These are phyloP conservation scores for Malbranchea cinnamomea DNA, from an alignment of 2,329 filamentous ascomycete genomes.

Conservation along the genomic window DNA sequence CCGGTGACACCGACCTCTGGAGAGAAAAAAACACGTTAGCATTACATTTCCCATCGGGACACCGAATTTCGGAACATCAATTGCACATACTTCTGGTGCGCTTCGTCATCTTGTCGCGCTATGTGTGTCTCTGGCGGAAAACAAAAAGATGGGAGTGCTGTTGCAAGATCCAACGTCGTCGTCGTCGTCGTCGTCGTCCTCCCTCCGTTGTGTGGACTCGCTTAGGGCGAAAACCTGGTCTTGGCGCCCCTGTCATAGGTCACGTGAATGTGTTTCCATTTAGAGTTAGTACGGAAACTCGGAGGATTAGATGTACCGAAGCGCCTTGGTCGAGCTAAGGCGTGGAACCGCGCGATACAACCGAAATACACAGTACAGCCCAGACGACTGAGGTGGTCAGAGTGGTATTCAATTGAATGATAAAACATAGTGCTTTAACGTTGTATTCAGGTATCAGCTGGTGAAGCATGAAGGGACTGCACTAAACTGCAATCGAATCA, in stretches of 20 bases:
- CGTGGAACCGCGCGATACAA: too few species aligned
- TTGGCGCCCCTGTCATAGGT: conserved; percentile 5
- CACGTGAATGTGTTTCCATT: too few species aligned
- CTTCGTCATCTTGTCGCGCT: conserved; percentile 67
- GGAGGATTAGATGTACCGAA: too few species aligned
- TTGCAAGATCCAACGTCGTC: conserved; percentile 6
- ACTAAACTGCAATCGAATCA: too few species aligned
- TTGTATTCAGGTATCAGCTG: too few species aligned
- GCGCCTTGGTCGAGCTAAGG: too few species aligned
- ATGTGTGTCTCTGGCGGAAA: conserved; percentile 9
- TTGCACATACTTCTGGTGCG: conserved; percentile 59
- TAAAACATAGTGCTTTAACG: too few species aligned
- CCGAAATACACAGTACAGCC: too few species aligned
- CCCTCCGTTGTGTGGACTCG: conserved; percentile 10
- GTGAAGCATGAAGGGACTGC: too few species aligned
- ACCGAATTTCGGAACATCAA: conserved; percentile 1
- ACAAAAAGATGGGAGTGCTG: conserved; percentile 8
- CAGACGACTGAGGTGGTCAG: too few species aligned
- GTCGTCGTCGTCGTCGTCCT: not conserved
- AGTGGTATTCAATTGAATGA: too few species aligned
- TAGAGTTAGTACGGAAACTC: too few species aligned
- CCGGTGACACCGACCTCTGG: conserved; percentile 89
- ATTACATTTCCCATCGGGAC: conserved; percentile 5
- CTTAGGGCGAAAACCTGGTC: conserved; percentile 9
- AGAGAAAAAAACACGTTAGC: conserved; percentile 17